Evolutionary conservation across 345 rosid genomes (phyloP).

Genomic region (Pelargonium nanum): DNA sequence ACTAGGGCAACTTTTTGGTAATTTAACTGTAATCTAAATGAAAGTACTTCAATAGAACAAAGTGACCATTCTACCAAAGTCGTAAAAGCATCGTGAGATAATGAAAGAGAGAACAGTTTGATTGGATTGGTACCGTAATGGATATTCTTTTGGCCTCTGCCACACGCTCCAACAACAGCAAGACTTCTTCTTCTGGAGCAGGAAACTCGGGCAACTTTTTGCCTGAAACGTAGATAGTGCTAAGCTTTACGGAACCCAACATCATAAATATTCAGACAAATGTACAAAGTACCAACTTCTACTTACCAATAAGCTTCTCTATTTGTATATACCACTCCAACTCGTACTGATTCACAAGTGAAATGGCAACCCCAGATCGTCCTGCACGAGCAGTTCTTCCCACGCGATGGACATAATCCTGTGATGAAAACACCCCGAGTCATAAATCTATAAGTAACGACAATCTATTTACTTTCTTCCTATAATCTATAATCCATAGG

Average conservation of each 20-base stretch:
- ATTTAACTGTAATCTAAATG: background rate
- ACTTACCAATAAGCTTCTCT: slow-evolving; percentile 76
- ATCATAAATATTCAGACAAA: background rate
- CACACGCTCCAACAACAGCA: slow-evolving; percentile 53
- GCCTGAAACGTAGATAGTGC: slow-evolving; percentile 31
- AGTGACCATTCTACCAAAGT: background rate
- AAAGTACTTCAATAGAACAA: too few species aligned
- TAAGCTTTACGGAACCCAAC: background rate
- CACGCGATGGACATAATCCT: slow-evolving; percentile 88
- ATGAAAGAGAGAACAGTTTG: background rate
- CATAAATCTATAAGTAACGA: background rate
- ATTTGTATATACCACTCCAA: slow-evolving; percentile 85
- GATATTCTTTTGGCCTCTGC: slow-evolving; percentile 62
- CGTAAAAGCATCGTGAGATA: background rate
- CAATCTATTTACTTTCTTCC: too few species aligned
- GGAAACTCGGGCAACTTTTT: slow-evolving; percentile 63
- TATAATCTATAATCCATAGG: too few species aligned
- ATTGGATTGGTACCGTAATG: slow-evolving; percentile 27
- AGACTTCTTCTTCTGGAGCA: slow-evolving; percentile 68
- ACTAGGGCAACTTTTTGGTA: background rate
- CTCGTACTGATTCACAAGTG: slow-evolving; percentile 85
- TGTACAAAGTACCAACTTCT: background rate
- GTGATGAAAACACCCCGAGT: slow-evolving; percentile 11
- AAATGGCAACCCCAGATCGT: slow-evolving; percentile 83
- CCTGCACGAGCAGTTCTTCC: slow-evolving; percentile 98